phyloP scores from a whole-genome alignment of 140 eudicot species.

The Flaveria floridana region DNA sequence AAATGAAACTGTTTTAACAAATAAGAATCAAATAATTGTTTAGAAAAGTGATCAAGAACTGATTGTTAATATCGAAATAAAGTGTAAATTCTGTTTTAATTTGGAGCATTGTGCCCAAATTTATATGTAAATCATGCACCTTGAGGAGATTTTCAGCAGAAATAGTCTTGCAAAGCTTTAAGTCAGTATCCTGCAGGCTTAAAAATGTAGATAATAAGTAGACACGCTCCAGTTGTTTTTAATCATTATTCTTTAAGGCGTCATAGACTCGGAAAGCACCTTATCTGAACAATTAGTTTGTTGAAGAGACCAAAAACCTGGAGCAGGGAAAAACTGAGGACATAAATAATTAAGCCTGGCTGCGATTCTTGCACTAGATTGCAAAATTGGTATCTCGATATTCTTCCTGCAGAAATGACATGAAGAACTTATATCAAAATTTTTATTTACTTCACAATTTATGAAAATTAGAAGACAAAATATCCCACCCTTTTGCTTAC shows the following conservation, averaged over 20 bases:
- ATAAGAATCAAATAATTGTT: not conserved
- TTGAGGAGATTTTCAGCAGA: constrained; percentile 89
- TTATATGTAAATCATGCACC: constrained; percentile 39
- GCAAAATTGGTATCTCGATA: constrained; percentile 63
- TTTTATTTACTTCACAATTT: not conserved
- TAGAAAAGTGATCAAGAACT: not conserved
- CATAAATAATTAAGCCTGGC: constrained; percentile 77
- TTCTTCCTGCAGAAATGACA: constrained; percentile 54
- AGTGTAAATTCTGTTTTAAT: not conserved
- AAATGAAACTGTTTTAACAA: constrained; percentile 54
- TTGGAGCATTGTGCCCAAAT: not conserved
- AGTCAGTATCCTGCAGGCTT: constrained; percentile 44
- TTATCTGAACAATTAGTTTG: constrained; percentile 30
- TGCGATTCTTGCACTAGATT: constrained; percentile 72
- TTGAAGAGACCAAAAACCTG: constrained; percentile 79
- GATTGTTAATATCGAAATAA: not conserved
- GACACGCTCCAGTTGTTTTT: not conserved
- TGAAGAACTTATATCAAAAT: not conserved
- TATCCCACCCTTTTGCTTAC: constrained; percentile 35
- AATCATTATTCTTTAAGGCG: constrained; percentile 11
- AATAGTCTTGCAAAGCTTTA: constrained; percentile 34
- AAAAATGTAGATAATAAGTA: not conserved
- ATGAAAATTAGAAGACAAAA: not conserved
- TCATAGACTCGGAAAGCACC: constrained; percentile 39
- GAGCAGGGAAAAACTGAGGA: constrained; percentile 88